A percentile compares a stretch with the other conserved stretches of the same genome.
Evolutionary conservation across 148 eudicot genomes (phyloP).

Genomic region (Dianthus caryophyllus): DNA sequence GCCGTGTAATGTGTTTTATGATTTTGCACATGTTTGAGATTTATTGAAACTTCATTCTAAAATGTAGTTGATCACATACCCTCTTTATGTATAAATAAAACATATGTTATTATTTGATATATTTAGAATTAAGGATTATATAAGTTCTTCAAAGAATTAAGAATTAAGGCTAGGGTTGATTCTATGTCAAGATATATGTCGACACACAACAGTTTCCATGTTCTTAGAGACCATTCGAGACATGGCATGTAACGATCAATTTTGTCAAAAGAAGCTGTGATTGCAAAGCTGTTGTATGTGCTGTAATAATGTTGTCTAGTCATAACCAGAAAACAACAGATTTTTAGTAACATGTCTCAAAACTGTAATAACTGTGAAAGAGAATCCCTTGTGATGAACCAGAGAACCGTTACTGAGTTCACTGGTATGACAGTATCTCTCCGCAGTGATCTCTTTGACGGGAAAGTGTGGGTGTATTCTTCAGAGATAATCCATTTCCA

Average conservation of each 20-base stretch:
- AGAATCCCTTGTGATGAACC: neutral
- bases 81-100: no score
- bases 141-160: no score
- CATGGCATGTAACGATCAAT: neutral
- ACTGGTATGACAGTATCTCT: neutral
- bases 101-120: no score
- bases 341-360: neutral
- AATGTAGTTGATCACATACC: no score
- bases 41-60: no score
- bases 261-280: neutral
- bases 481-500: neutral
- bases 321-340: neutral
- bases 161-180: neutral
- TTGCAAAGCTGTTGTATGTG: neutral
- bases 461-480: neutral
- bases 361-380: neutral
- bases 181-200: neutral
- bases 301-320: neutral
- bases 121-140: no score
- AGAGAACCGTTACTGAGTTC: neutral
- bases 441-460: neutral
- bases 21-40: no score
- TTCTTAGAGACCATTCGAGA: neutral
- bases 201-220: neutral
- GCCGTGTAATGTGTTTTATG: no score